phyloP scores from a whole-genome alignment of 1,139 yeast genomes.

The Meyerozyma athensensis region DNA sequence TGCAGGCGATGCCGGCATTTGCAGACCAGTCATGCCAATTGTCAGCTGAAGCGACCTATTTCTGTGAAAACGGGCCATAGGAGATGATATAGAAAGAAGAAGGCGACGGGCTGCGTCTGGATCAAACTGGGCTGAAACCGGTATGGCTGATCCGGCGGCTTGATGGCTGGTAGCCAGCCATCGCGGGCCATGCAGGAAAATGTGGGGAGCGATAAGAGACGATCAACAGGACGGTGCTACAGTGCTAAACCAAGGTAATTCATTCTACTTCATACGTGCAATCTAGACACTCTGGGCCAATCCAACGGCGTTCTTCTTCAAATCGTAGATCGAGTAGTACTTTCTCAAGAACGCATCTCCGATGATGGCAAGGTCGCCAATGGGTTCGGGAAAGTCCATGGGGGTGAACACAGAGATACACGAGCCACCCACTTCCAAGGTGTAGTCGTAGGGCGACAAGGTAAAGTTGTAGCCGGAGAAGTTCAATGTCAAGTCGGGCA shows the following conservation, averaged over 20 bases:
- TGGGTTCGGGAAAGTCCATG: conserved; percentile 95
- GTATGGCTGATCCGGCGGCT: background rate
- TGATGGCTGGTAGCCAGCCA: conserved; percentile 2
- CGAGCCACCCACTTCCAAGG: conserved; percentile 87
- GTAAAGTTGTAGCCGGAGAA: conserved; percentile 90
- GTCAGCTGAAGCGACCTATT: background rate
- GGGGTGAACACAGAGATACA: conserved; percentile 96
- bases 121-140: background rate
- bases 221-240: too few relatives aligned
- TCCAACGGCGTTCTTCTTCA: conserved; percentile 88
- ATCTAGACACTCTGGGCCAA: conserved; percentile 46
- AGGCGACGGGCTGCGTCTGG: background rate
- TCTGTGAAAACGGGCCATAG: conserved; percentile 1
- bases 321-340: conserved; percentile 89
- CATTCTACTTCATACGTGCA: too few relatives aligned
- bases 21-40: conserved; percentile 1
- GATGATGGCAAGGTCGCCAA: conserved; percentile 91
- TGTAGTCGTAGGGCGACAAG: conserved; percentile 81
- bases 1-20: background rate
- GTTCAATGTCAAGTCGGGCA: conserved; percentile 89
- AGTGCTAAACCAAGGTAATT: too few relatives aligned
- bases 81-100: background rate
- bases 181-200: background rate
- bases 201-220: background rate
- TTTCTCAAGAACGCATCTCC: conserved; percentile 97